A percentile compares a stretch with the other conserved stretches of the same genome.
These are phyloP conservation scores for Dendrobium nobile DNA, from an alignment of 106 monocot species.

Conservation along the genomic window DNA sequence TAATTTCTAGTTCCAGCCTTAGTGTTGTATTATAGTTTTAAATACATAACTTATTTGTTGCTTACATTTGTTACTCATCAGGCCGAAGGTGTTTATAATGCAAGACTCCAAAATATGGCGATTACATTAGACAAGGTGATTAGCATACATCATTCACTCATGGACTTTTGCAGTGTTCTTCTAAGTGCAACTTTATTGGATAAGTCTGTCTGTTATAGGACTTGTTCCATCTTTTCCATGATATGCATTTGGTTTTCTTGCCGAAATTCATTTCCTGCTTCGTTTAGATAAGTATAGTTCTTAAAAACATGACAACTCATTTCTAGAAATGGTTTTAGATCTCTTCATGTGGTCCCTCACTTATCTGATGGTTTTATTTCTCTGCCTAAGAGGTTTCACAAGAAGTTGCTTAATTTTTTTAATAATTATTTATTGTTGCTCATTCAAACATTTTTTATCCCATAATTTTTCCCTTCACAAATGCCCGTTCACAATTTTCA, in stretches of 20 bases:
- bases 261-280: background rate
- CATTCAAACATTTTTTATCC: background rate
- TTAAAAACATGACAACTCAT: background rate
- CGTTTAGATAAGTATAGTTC: background rate
- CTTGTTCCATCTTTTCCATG: background rate
- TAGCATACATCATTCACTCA: background rate
- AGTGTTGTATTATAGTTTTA: background rate
- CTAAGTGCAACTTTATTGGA: background rate
- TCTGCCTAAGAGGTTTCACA: no score
- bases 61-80: conserved; percentile 18
- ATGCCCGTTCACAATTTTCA: background rate
- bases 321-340: background rate
- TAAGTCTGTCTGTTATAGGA: background rate
- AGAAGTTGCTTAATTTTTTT: background rate
- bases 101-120: conserved; percentile 84
- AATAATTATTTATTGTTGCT: background rate
- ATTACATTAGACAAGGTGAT: conserved; percentile 92
- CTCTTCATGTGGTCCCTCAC: background rate
- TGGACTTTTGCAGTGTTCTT: background rate
- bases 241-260: background rate
- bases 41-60: background rate
- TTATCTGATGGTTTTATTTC: background rate
- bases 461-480: background rate
- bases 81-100: conserved; percentile 95
- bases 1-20: conserved; percentile 3